Conservation (phyloP, 768 basidiomycete species). For the Pleurotus citrinopileatus region DNA sequence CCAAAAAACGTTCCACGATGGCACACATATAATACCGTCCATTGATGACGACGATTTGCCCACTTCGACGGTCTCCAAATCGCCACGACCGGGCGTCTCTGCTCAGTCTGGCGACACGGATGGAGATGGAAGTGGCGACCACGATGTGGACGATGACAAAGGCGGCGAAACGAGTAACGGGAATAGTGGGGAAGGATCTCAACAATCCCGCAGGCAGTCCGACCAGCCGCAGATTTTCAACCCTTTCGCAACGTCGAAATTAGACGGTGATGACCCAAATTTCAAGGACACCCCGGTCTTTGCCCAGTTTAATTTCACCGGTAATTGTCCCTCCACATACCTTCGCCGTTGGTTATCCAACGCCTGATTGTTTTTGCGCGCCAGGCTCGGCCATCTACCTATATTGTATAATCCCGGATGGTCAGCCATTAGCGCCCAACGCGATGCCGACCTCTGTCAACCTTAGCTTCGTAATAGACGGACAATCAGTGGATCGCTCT, state of each 20-base stretch:
- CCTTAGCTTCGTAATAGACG: conserved; percentile 43
- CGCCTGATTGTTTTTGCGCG: conserved; percentile 1
- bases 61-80: neutral
- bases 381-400: conserved; percentile 49
- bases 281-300: conserved; percentile 29
- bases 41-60: conserved; percentile 18
- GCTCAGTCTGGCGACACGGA: neutral
- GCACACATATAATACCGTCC: conserved; percentile 19
- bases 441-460: conserved; percentile 37
- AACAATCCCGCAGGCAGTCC: neutral
- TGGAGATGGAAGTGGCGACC: conserved; percentile 8
- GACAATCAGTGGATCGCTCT: conserved; percentile 16
- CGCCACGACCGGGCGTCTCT: neutral
- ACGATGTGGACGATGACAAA: no score
- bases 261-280: conserved; percentile 26
- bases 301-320: conserved; percentile 41
- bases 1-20: conserved; percentile 34
- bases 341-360: neutral
- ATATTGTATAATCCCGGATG: conserved; percentile 36
- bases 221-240: neutral
- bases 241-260: conserved; percentile 13
- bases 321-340: conserved; percentile 21
- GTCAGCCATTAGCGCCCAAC: conserved; percentile 16
- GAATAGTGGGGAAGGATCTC: conserved; percentile 12
- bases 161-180: conserved; percentile 6